Evolutionary conservation across 768 basidiomycete genomes (phyloP).

Genomic region (Boletus barrowsii): DNA sequence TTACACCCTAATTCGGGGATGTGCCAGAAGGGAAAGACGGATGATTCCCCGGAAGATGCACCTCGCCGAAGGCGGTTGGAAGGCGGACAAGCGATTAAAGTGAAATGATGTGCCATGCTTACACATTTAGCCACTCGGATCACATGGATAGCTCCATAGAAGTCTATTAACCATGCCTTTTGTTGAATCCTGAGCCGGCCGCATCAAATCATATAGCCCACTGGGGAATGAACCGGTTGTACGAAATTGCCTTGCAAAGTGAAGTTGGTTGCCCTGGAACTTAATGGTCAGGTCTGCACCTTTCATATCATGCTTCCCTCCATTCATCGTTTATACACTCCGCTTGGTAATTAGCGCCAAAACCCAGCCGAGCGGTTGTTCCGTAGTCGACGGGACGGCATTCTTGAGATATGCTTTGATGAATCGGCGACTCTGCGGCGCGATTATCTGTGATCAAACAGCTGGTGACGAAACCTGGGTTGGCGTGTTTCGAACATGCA

Average conservation of each 20-base stretch:
- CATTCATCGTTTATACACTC: not conserved
- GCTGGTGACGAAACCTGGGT: not conserved
- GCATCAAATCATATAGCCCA: conserved; percentile 23
- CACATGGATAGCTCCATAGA: conserved; percentile 23
- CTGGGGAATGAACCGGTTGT: conserved; percentile 20
- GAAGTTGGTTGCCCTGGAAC: conserved; percentile 6
- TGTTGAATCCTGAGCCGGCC: conserved; percentile 14
- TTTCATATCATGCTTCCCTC: conserved; percentile 5
- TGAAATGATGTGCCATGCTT: conserved; percentile 39
- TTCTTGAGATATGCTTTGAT: conserved; percentile 13
- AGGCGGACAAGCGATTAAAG: conserved; percentile 51
- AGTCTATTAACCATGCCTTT: conserved; percentile 20
- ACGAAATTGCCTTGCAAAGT: conserved; percentile 13
- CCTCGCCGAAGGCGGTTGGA: conserved; percentile 55
- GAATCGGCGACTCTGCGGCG: conserved; percentile 22
- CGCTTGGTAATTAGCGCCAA: conserved; percentile 1
- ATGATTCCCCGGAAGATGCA: conserved; percentile 38
- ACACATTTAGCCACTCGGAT: conserved; percentile 27
- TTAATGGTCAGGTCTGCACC: conserved; percentile 9
- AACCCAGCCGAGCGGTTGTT: conserved; percentile 3
- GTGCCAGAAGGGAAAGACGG: conserved; percentile 33
- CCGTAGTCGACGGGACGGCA: conserved; percentile 23
- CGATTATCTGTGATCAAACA: conserved; percentile 10
- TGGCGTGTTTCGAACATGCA: conserved; percentile 18
- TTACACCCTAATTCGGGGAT: conserved; percentile 50